phyloP scores from a whole-genome alignment of 176 grass and related monocot genomes.

The Triticum timopheevii region DNA sequence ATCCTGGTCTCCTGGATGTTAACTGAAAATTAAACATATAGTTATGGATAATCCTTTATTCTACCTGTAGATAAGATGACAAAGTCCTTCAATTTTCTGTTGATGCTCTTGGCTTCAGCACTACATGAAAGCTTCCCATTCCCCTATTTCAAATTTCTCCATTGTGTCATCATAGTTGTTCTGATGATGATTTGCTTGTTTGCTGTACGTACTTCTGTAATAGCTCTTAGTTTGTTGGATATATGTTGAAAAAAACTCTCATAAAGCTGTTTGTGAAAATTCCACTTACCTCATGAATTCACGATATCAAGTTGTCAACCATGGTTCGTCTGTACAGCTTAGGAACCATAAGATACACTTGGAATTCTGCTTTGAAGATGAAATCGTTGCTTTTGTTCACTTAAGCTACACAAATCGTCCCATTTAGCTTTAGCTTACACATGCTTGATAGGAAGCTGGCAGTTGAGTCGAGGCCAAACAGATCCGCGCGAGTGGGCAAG shows the following conservation, averaged over 20 bases:
- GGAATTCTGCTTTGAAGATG: not conserved
- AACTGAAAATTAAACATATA: not conserved
- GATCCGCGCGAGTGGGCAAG: not conserved
- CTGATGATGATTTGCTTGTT: not conserved
- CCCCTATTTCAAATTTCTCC: not conserved
- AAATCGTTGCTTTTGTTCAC: not conserved
- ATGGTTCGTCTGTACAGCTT: not conserved
- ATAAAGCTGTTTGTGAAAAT: not conserved
- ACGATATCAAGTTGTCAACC: not conserved
- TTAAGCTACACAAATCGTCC: not conserved
- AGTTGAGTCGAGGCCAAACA: not conserved
- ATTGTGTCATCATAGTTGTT: not conserved
- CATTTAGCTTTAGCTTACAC: not conserved
- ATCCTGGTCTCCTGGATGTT: not conserved
- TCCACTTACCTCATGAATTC: not conserved
- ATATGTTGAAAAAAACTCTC: not conserved
- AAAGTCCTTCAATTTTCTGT: not conserved
- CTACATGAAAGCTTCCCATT: not conserved
- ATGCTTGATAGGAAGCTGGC: not conserved
- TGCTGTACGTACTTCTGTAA: not conserved
- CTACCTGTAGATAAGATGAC: not conserved
- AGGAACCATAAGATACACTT: not conserved
- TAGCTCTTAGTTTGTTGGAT: no score
- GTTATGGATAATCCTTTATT: not conserved
- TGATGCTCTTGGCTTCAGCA: not conserved